Percentiles rank a stretch among this genome's conserved stretches.
Evolutionary conservation across 441 rosid species (phyloP).

Genomic region (Flueggea neowawraea): DNA sequence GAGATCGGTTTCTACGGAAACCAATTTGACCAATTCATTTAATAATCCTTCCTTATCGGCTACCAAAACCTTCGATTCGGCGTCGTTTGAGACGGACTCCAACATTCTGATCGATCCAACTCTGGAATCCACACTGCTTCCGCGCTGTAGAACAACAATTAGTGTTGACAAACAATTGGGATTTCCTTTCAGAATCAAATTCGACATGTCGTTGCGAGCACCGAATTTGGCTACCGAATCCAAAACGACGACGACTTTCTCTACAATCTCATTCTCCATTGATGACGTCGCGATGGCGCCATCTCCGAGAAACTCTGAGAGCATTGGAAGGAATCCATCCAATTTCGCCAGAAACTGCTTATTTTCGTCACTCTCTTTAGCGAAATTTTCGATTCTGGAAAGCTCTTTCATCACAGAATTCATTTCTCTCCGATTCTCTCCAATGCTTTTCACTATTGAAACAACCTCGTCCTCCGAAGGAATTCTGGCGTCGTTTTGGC

Average conservation of each 20-base stretch:
- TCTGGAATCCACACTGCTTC: slow-evolving; percentile 37
- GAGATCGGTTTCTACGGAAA: slow-evolving; percentile 38
- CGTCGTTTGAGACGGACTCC: slow-evolving; percentile 43
- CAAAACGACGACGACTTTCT: slow-evolving; percentile 41
- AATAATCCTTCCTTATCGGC: slow-evolving; percentile 52
- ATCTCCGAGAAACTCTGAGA: slow-evolving; percentile 39
- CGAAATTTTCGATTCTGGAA: too few species aligned
- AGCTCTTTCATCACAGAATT: too few species aligned
- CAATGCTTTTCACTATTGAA: slow-evolving; percentile 22
- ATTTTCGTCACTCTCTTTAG: slow-evolving; percentile 23
- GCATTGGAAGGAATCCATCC: slow-evolving; percentile 47
- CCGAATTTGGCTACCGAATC: slow-evolving; percentile 29
- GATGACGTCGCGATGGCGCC: background rate
- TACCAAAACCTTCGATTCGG: slow-evolving; percentile 43
- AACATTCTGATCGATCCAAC: slow-evolving; percentile 49
- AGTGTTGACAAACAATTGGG: slow-evolving; percentile 38
- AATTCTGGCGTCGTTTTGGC: background rate
- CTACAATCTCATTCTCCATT: slow-evolving; percentile 23
- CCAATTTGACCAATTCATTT: slow-evolving; percentile 29
- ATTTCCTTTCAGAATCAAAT: slow-evolving; percentile 29
- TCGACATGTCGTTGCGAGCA: slow-evolving; percentile 33
- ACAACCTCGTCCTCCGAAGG: slow-evolving; percentile 37
- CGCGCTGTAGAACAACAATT: slow-evolving; percentile 31
- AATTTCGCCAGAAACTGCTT: slow-evolving; percentile 38
- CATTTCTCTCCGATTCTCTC: slow-evolving; percentile 28